These are phyloP conservation scores for Aleurites moluccanus DNA, from an alignment of 441 rosid genomes.

Conservation along the genomic window DNA sequence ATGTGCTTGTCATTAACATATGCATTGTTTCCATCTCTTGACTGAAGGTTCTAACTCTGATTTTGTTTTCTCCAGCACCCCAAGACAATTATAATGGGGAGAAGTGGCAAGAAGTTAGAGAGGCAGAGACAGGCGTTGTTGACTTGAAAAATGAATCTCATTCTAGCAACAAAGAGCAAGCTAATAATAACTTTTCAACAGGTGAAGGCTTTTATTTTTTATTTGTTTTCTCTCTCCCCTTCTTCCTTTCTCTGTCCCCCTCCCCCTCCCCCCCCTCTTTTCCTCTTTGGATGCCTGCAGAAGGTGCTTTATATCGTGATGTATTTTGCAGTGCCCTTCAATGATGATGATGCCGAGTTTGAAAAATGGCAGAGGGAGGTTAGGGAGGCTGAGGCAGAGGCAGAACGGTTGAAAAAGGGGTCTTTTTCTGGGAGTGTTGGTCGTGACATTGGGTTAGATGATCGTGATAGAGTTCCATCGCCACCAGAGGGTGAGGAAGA, in stretches of 20 bases:
- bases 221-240: background rate
- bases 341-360: constrained; percentile 62
- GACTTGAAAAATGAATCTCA: constrained; percentile 30
- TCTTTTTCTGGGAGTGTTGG: constrained; percentile 36
- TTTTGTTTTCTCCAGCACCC: constrained; percentile 31
- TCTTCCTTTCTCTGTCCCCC: background rate
- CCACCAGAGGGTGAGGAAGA: constrained; percentile 92
- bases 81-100: constrained; percentile 21
- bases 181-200: constrained; percentile 18
- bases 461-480: constrained; percentile 41
- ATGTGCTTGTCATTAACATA: background rate
- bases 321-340: constrained; percentile 44
- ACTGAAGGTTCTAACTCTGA: constrained; percentile 12
- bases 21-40: constrained; percentile 1
- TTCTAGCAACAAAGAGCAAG: constrained; percentile 28
- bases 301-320: constrained; percentile 30
- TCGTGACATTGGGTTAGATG: constrained; percentile 34
- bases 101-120: constrained; percentile 21
- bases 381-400: constrained; percentile 64
- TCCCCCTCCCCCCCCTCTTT: background rate
- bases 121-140: constrained; percentile 23
- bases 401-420: constrained; percentile 47
- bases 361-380: constrained; percentile 91
- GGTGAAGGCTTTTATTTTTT: constrained; percentile 21
- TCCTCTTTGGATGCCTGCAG: background rate